A percentile compares a stretch with the other conserved stretches of the same genome.
phyloP scores from a whole-genome alignment of 1,139 yeast species.

The Hanseniaspora uvarum region DNA sequence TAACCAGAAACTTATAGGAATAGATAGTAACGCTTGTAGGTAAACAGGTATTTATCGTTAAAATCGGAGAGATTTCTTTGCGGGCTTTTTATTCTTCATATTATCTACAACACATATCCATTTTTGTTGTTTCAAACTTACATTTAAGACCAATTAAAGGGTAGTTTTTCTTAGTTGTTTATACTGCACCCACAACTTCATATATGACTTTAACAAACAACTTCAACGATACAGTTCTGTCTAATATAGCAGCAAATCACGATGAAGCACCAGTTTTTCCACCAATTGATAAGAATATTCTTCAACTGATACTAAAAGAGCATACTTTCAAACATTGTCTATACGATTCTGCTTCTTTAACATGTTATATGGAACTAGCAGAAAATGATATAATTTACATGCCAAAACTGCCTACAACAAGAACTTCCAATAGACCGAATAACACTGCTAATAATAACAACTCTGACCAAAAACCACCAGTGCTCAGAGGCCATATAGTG shows the following conservation, averaged over 20 bases:
- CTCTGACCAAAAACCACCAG: slow-evolving; percentile 53
- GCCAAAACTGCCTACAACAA: slow-evolving; percentile 5
- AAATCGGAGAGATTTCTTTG: too few species aligned
- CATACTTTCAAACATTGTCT: slow-evolving; percentile 12
- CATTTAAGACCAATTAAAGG: too few species aligned
- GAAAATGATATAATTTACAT: slow-evolving; percentile 14
- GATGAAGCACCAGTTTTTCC: slow-evolving; percentile 13
- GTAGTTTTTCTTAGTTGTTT: too few species aligned
- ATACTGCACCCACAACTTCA: too few species aligned
- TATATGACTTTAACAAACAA: not conserved
- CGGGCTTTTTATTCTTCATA: too few species aligned
- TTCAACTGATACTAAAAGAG: slow-evolving; percentile 7
- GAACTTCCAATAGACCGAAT: not conserved
- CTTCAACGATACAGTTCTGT: not conserved
- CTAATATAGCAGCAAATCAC: not conserved
- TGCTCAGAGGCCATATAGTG: slow-evolving; percentile 72
- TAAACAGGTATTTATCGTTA: too few species aligned
- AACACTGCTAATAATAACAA: not conserved
- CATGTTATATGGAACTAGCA: slow-evolving; percentile 14
- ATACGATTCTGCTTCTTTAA: slow-evolving; percentile 5
- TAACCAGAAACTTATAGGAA: too few species aligned
- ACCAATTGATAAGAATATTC: slow-evolving; percentile 10
- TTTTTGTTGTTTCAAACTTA: too few species aligned
- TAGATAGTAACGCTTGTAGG: too few species aligned
- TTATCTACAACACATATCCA: too few species aligned